These are phyloP conservation scores for Hericium erinaceus DNA, from an alignment of 768 basidiomycete genomes.

Conservation along the genomic window DNA sequence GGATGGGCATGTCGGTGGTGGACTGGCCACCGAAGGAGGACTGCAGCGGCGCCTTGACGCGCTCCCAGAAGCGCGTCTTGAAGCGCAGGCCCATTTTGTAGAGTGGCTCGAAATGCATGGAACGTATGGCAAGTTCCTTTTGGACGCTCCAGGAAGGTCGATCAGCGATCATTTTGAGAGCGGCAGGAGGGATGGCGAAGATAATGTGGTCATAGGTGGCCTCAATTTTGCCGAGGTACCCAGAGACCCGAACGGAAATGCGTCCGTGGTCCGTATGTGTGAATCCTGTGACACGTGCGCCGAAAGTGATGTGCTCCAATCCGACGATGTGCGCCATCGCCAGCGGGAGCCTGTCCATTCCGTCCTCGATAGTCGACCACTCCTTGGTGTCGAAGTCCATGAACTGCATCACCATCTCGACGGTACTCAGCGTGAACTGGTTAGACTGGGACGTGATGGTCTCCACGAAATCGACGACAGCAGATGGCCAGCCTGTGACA, in stretches of 20 bases:
- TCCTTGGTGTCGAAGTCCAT: slow-evolving; percentile 16
- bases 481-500: slow-evolving; percentile 8
- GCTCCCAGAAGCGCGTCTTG: slow-evolving; percentile 6
- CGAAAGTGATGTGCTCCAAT: slow-evolving; percentile 14
- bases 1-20: slow-evolving; percentile 12
- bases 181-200: slow-evolving; percentile 18
- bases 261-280: slow-evolving; percentile 6
- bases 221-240: background rate
- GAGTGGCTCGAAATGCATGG: slow-evolving; percentile 11
- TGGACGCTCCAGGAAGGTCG: slow-evolving; percentile 13
- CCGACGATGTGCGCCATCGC: slow-evolving; percentile 16
- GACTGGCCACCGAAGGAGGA: background rate
- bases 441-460: slow-evolving; percentile 18
- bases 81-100: slow-evolving; percentile 8
- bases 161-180: slow-evolving; percentile 16
- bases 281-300: slow-evolving; percentile 14
- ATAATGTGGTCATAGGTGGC: slow-evolving; percentile 15
- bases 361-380: slow-evolving; percentile 15
- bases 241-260: slow-evolving; percentile 4
- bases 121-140: slow-evolving; percentile 17
- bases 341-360: slow-evolving; percentile 17
- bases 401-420: slow-evolving; percentile 18
- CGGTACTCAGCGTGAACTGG: slow-evolving; percentile 19
- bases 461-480: slow-evolving; percentile 17
- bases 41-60: background rate